Base-by-base conservation (phyloP, 805 yeast genomes). In the Candida piceae region DNA sequence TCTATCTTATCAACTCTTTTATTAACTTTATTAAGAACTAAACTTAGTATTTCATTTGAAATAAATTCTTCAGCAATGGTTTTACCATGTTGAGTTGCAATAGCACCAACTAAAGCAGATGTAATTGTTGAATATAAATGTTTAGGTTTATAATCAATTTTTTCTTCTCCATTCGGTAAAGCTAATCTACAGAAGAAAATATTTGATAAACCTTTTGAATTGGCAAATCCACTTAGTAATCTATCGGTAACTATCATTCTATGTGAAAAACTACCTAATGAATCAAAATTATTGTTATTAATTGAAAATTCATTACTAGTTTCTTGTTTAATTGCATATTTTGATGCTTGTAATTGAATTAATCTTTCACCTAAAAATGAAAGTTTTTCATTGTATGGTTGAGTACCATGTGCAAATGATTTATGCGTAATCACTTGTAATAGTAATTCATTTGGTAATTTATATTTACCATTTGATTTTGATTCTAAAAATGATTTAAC, bases 361-460 rank as follows among this genome's bases (percentile, higher is more conserved):
- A 79, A 63, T 53, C 80, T 81, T 25, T 72, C 55, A 13, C 94
- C 97, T 57, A 86, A 64, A 30, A 81, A 72, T 15, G 86, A 70
- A 50, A 90, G 67, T 58, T 82, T 84, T 57, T 88, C 96, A 63
- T 89, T 90, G 64, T 84, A 86, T 7, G 97, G 96, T 50, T 80
- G 78, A 44, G 74, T 67, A 8, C 96, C 97, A 63, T 86, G 94
- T 5, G 94, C 95, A 69, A 88, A 90, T 16, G 96, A 85, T 64
- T 90, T 90, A 65, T 90, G 97, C 5, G 97, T 89, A 51, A 89
- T 66, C 28, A 85, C 78, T 64, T 90, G 97, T 43, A 87, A 66
- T 39, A 87, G 66, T 16, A 82, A 63, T 6, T 70, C 69, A 50
- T 85, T 83, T 4, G 81, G 68, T 29, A 89, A 64, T 29, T 66